A percentile compares a stretch with the other conserved stretches of the same genome.
Conservation (phyloP, 106 monocot species). For the Narthecium ossifragum region DNA sequence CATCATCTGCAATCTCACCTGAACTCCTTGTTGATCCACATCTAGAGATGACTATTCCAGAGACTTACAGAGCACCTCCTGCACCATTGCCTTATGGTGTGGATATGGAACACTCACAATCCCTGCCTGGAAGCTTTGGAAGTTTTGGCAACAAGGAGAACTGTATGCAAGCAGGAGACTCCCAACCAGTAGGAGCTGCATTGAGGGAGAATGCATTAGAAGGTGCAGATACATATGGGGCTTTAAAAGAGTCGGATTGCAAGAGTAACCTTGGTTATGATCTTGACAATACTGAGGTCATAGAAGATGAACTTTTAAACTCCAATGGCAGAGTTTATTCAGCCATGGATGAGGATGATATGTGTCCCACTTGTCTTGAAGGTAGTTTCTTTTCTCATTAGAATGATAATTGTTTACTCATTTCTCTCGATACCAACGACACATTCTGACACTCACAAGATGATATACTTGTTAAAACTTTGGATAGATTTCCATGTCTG, state of each 20-base stretch:
- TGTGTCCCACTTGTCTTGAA: conserved; percentile 95
- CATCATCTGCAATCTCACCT: conserved; percentile 27
- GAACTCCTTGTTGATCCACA: conserved; percentile 48
- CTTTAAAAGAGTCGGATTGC: conserved; percentile 31
- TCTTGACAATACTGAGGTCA: conserved; percentile 19
- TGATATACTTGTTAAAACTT: too few species aligned
- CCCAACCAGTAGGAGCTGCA: conserved; percentile 13
- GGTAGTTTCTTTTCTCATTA: too few species aligned
- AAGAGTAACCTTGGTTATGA: conserved; percentile 21
- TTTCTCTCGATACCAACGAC: too few species aligned
- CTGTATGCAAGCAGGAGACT: conserved; percentile 8
- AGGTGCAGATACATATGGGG: conserved; percentile 14
- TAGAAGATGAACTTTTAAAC: conserved; percentile 32
- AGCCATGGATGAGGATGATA: conserved; percentile 67
- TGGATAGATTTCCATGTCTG: too few species aligned
- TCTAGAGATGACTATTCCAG: conserved; percentile 46
- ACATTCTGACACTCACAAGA: too few species aligned
- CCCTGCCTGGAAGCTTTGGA: conserved; percentile 11
- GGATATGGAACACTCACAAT: conserved; percentile 23
- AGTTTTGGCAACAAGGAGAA: conserved; percentile 26
- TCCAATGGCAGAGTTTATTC: conserved; percentile 12
- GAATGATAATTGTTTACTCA: too few species aligned
- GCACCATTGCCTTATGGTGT: conserved; percentile 46
- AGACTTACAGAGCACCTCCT: conserved; percentile 49
- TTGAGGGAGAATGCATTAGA: conserved; percentile 11